Conservation (phyloP, 306 rosid genomes). For the Gleditsia sinensis region DNA sequence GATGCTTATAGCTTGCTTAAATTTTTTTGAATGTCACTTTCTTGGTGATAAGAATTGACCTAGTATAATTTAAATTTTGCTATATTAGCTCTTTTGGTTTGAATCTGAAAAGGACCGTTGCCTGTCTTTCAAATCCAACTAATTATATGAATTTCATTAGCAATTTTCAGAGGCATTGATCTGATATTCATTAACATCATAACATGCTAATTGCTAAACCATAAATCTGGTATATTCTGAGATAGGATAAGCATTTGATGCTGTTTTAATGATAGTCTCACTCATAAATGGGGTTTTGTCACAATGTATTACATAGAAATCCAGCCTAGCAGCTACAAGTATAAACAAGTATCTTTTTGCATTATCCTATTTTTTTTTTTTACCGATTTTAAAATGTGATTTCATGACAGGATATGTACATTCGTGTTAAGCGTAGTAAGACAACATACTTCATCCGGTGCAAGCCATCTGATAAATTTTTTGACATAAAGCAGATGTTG, state of each 20-base stretch:
- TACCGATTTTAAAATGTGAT: not conserved
- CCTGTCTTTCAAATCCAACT: not conserved
- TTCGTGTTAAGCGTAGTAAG: constrained; percentile 79
- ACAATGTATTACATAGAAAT: no score
- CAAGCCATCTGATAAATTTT: constrained; percentile 79
- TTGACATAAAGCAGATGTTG: constrained; percentile 81
- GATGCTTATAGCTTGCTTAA: no score
- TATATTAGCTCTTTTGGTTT: not conserved
- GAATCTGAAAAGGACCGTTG: no score
- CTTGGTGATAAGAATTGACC: no score
- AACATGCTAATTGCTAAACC: no score
- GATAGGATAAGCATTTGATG: not conserved
- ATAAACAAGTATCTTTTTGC: no score
- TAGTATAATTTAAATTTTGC: not conserved
- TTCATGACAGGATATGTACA: constrained; percentile 74
- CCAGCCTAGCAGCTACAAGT: no score
- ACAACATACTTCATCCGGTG: constrained; percentile 93
- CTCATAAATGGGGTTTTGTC: not conserved
- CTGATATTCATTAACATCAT: constrained; percentile 14
- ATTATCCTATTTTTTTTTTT: not conserved
- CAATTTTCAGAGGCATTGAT: not conserved
- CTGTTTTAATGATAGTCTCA: constrained; percentile 17
- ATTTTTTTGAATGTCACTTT: no score
- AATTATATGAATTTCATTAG: not conserved
- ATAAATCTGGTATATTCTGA: not conserved